Evolutionary conservation across 768 basidiomycete species (phyloP).

Genomic region (Asterophora parasitica): DNA sequence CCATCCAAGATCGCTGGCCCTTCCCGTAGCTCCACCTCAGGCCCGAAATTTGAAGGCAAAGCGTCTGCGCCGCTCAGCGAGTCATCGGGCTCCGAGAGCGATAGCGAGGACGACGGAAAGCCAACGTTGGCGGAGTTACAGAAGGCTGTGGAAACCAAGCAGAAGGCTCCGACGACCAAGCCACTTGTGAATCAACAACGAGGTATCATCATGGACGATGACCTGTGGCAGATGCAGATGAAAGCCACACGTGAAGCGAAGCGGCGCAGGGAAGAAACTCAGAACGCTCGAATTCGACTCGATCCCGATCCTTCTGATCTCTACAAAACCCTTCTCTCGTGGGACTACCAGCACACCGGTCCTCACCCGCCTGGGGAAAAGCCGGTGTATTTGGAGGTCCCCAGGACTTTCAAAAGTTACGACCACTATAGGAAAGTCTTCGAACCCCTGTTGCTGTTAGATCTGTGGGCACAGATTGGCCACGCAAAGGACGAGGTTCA

Average conservation of each 20-base stretch:
- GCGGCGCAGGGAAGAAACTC: constrained; percentile 57
- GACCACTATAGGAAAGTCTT: constrained; percentile 70
- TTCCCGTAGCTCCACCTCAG: constrained; percentile 9
- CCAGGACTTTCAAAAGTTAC: constrained; percentile 60
- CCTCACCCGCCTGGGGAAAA: constrained; percentile 55
- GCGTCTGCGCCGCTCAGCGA: constrained; percentile 19
- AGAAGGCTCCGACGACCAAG: constrained; percentile 43
- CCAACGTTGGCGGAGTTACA: constrained; percentile 35
- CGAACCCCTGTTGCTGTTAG: constrained; percentile 80
- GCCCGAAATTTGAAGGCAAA: constrained; percentile 27
- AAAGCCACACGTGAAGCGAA: constrained; percentile 44
- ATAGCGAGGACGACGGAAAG: constrained; percentile 45
- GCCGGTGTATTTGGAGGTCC: constrained; percentile 40
- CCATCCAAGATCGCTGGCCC: constrained; percentile 16
- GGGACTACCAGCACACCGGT: constrained; percentile 75
- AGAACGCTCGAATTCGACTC: constrained; percentile 60
- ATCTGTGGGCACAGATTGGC: constrained; percentile 86
- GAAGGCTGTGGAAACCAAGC: constrained; percentile 1
- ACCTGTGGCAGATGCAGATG: constrained; percentile 16
- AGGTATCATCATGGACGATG: constrained; percentile 32
- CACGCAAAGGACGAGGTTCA: constrained; percentile 68
- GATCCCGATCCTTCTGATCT: constrained; percentile 80
- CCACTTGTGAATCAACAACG: constrained; percentile 57
- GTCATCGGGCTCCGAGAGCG: constrained; percentile 41
- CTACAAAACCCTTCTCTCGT: constrained; percentile 74